Evolutionary conservation across 2,329 filamentous ascomycete genomes (phyloP).

Genomic region (Botryosphaeria agaves): DNA sequence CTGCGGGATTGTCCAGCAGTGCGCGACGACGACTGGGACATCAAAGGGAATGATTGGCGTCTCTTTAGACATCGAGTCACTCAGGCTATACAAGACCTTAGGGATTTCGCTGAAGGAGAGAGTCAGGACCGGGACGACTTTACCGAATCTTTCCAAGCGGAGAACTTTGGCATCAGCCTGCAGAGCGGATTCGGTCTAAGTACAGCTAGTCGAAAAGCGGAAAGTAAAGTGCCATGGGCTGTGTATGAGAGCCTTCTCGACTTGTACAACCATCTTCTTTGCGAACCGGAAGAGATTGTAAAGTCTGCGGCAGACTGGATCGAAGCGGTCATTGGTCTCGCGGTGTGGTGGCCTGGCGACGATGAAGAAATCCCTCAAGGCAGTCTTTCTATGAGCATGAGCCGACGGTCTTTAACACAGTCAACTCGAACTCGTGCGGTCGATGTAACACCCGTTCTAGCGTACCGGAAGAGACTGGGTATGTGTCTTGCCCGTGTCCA

Average conservation of each 20-base stretch:
- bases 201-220: conserved; percentile 53
- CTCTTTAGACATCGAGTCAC: conserved; percentile 63
- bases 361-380: conserved; percentile 31
- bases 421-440: conserved; percentile 26
- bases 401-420: conserved; percentile 22
- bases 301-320: conserved; percentile 76
- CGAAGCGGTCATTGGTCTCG: conserved; percentile 67
- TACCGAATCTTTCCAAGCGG: conserved; percentile 27
- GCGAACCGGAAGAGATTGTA: conserved; percentile 58
- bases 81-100: conserved; percentile 51
- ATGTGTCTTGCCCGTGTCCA: conserved; percentile 49
- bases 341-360: conserved; percentile 87
- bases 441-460: conserved; percentile 38
- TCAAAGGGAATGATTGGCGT: conserved; percentile 65
- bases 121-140: conserved; percentile 20
- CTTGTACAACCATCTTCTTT: conserved; percentile 66
- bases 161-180: conserved; percentile 25
- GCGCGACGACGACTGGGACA: conserved; percentile 57
- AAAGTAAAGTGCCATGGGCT: conserved; percentile 76
- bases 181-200: conserved; percentile 38
- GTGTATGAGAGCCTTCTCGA: conserved; percentile 73
- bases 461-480: conserved; percentile 58
- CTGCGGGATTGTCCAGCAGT: conserved; percentile 58
- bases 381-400: conserved; percentile 26
- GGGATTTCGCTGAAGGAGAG: conserved; percentile 62